Evolutionary conservation across 148 eudicot genomes (phyloP).

Genomic region (Camellia japonica): DNA sequence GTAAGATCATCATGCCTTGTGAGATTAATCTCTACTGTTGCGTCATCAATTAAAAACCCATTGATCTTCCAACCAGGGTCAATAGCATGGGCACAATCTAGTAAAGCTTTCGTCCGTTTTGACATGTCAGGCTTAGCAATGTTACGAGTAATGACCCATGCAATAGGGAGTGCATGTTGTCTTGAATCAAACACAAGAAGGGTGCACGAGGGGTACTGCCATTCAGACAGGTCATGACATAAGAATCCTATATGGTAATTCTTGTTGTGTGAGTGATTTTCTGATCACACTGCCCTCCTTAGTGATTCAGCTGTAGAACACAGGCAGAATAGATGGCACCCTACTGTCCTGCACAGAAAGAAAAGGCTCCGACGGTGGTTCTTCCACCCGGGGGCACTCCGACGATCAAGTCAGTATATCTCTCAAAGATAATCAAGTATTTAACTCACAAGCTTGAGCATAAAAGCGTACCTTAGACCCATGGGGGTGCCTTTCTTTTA

Average conservation of each 20-base stretch:
- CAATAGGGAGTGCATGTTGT: constrained; percentile 97
- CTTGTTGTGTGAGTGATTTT: no score
- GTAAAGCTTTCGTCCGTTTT: constrained; percentile 90
- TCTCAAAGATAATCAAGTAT: no score
- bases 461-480: no score
- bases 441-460: no score
- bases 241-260: constrained; percentile 19
- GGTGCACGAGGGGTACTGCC: constrained; percentile 91
- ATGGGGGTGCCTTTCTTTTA: no score
- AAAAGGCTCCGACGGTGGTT: no score
- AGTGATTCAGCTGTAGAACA: no score
- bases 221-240: constrained; percentile 36
- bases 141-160: constrained; percentile 88
- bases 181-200: constrained; percentile 97
- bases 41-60: constrained; percentile 90
- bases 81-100: constrained; percentile 60
- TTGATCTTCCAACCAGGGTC: constrained; percentile 78
- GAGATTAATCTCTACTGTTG: constrained; percentile 81
- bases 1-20: constrained; percentile 57
- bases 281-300: no score
- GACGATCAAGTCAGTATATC: no score
- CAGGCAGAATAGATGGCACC: no score
- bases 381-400: no score
- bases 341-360: no score
- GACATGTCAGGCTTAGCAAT: constrained; percentile 76